These are phyloP conservation scores for Coniochaeta hoffmannii DNA, from an alignment of 2,329 filamentous ascomycete species.

Conservation along the genomic window DNA sequence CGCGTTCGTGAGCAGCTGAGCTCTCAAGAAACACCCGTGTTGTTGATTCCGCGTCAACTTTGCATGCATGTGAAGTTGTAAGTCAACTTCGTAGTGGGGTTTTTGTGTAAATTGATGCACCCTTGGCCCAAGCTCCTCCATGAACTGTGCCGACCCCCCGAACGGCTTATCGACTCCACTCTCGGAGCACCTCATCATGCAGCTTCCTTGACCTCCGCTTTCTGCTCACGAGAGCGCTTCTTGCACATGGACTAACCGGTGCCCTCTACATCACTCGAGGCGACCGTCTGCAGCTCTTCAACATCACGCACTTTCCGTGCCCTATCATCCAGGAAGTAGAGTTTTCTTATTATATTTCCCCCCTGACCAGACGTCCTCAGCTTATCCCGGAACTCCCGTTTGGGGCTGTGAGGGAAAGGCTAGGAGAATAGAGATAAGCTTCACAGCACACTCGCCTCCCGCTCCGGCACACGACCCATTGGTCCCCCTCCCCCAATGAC, in stretches of 20 bases:
- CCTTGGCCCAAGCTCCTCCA: not conserved
- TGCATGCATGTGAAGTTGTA: not conserved
- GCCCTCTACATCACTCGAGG: not conserved
- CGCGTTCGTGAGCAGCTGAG: not conserved
- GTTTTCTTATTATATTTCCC: not conserved
- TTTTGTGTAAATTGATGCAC: not conserved
- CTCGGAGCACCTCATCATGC: not conserved
- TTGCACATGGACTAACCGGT: not conserved
- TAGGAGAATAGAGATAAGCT: not conserved
- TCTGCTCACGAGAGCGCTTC: not conserved
- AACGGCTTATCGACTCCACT: not conserved
- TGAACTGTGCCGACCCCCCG: not conserved
- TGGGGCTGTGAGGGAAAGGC: not conserved
- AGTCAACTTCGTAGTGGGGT: not conserved
- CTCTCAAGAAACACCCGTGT: no score
- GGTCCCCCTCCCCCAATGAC: not conserved
- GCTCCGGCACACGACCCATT: not conserved
- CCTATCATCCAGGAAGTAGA: not conserved
- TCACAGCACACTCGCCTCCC: not conserved
- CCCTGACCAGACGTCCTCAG: no score
- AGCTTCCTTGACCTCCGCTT: not conserved
- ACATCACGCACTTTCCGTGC: not conserved
- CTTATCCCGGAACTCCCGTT: no score
- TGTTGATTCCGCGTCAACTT: not conserved
- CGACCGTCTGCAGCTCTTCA: not conserved